Conservation (phyloP, 2,329 filamentous ascomycete genomes). For the Alternaria consortialis region DNA sequence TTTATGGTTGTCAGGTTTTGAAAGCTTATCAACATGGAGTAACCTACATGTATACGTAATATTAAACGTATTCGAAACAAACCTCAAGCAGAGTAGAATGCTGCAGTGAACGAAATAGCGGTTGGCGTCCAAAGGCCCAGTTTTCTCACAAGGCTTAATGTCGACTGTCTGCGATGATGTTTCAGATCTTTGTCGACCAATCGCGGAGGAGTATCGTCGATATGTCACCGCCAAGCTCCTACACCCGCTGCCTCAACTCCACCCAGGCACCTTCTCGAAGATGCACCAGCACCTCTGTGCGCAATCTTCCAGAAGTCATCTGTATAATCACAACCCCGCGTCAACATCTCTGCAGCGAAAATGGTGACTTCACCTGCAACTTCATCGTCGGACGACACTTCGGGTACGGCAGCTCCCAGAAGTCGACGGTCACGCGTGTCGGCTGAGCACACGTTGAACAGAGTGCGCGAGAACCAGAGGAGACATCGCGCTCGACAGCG, state of each 20-base stretch:
- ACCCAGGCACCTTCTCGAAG: conserved; percentile 4
- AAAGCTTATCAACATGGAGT: neutral
- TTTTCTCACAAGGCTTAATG: neutral
- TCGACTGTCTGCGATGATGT: neutral
- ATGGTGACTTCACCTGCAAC: conserved; percentile 3
- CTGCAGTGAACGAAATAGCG: neutral
- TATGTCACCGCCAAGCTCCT: conserved; percentile 35
- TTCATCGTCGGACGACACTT: conserved; percentile 24
- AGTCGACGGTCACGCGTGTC: conserved; percentile 32
- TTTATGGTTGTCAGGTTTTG: neutral
- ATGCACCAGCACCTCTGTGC: neutral
- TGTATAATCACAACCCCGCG: neutral
- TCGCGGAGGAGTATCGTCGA: conserved; percentile 51
- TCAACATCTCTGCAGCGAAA: neutral
- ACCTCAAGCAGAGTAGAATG: neutral
- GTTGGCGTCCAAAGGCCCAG: neutral
- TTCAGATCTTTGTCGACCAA: conserved; percentile 24
- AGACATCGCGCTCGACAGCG: conserved; percentile 59
- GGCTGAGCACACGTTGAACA: conserved; percentile 49
- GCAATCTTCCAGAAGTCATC: neutral
- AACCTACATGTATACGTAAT: neutral
- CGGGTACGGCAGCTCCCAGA: conserved; percentile 23
- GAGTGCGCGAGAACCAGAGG: conserved; percentile 63
- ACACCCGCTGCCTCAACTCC: conserved; percentile 24
- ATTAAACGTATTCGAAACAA: neutral